Percentiles rank a stretch among this genome's conserved stretches.
These are phyloP conservation scores for Volvariella volvacea DNA, from an alignment of 1,284 basidiomycete genomes.

Conservation along the genomic window DNA sequence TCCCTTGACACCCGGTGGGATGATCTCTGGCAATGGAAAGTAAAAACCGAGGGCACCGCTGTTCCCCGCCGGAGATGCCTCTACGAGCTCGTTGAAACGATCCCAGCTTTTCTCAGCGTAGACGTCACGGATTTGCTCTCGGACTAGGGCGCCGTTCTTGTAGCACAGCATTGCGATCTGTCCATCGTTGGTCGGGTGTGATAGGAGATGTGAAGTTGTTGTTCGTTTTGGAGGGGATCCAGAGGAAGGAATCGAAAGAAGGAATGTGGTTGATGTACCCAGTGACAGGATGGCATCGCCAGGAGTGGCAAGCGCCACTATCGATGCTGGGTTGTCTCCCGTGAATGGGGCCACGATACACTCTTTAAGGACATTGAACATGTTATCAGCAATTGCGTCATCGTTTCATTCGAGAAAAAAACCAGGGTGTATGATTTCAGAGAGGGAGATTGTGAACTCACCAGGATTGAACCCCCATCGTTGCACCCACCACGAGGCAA, in stretches of 20 bases:
- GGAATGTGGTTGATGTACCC: conserved; percentile 88
- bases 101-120: conserved; percentile 64
- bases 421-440: too few relatives aligned
- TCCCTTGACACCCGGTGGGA: conserved; percentile 67
- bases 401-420: too few relatives aligned
- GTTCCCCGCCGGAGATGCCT: conserved; percentile 52
- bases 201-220: conserved; percentile 67
- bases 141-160: conserved; percentile 78
- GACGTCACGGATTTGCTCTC: conserved; percentile 73
- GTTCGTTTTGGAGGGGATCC: conserved; percentile 58
- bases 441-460: conserved; percentile 21
- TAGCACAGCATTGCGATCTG: conserved; percentile 80
- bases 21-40: conserved; percentile 81
- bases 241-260: conserved; percentile 67
- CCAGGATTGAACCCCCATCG: conserved; percentile 73
- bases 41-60: conserved; percentile 60
- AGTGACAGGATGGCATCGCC: conserved; percentile 84
- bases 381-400: not conserved
- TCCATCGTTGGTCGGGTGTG: conserved; percentile 59
- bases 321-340: conserved; percentile 88
- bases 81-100: conserved; percentile 65
- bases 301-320: conserved; percentile 74
- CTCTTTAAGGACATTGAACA: conserved; percentile 31
- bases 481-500: conserved; percentile 68
- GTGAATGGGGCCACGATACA: conserved; percentile 84